Base-by-base conservation (phyloP, 2,329 filamentous ascomycete genomes). In the Boeremia lycopersici region DNA sequence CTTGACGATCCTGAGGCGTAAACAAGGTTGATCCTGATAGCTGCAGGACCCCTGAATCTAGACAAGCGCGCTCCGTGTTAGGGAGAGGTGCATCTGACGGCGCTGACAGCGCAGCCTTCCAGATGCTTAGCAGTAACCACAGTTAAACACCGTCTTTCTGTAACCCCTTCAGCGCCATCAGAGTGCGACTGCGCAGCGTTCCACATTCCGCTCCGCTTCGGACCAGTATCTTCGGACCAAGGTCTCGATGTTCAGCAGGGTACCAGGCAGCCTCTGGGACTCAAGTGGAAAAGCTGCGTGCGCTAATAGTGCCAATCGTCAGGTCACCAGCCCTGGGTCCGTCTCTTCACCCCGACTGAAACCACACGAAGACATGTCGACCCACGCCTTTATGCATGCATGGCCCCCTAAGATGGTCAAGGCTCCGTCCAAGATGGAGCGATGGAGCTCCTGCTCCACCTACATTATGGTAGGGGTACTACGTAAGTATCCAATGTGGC, bases 361-460 rank as follows among this genome's bases (percentile, higher is more conserved):
- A 54, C 56, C 48, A 57, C 53, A 57, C 35, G 51, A 29, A 49
- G 42, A 57, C 23, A 45, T 50, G 39, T 44, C 38, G 48, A 43
- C 39, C 49, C 60, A 64, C 50, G 53, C 57, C 53, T 23, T 40
- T 52, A 45, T 23, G 28, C 12, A 9, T 56, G 59, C 56, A 53
- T 51, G 49, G 58, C 56, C 35, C 29, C 30, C 35, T 5, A 30
- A 49, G 15, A 49, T 30, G 46, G 46, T 35, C 29, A 46, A 38
- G 28, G 38, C 19, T 46, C 42, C 36, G 19, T 46, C 46, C 46
- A 30, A 38, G 34, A 41, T 30, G 29, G 48, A 49, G 35, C 43
- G 34, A 41, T 30, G 29, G 48, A 49, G 30, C 35, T 46, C 10
- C 17, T 26, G 36, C 10, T 46, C 41, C 36, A 36, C 28, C 46